Base-by-base conservation (phyloP, 495 filamentous ascomycete genomes). In the Staphylotrichum longicolle region DNA sequence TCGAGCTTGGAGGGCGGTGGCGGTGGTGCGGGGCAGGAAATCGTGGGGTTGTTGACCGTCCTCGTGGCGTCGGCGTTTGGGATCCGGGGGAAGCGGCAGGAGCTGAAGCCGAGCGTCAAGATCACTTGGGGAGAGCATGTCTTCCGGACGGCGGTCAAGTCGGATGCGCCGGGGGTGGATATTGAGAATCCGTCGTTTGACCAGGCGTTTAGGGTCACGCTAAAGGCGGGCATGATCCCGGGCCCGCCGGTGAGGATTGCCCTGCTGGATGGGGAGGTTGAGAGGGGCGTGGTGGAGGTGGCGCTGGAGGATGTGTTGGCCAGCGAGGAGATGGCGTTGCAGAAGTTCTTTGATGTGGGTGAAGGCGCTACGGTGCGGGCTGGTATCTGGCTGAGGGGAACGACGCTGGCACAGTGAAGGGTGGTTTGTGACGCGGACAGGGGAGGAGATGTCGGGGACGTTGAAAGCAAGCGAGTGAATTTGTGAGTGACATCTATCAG, bases 111-210 rank as follows among this genome's bases (percentile, higher is more conserved):
- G 44, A 77, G 72, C 65, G 74, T 79, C 20, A 68, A 66, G 61
- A 68, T 79, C 15, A 63, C 65, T 32, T 77, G 71, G 73, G 75
- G 74, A 5, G 63, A 47, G 3, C 65, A 71, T 49, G 34, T 59
- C 8, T 78, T 75, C 69, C 63, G 66, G 48, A 77, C 75, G 11
- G 68, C 56, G 7, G 64, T 73, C 50, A 74, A 75, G 67, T 47
- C 65, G 3, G 72, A 79, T 65, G 58, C 67, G 1, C 73, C 75
- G 1, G 77, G 77, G 3, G 54, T 61, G 30, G 77, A 79, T 58
- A 72, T 79, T 52, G 68, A 68, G 65, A 79, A 79, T 59, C 75
- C 77, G n/a, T 64, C 68, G 3, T 79, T 74, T 47, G 72, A 77
- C 56, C 66, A 70, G 53, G 63, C 65, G 8, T 78, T 76, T 67